Percentiles rank a stretch among this genome's conserved stretches.
Conservation (phyloP, 768 basidiomycete species). For the Clavaria fumosa region DNA sequence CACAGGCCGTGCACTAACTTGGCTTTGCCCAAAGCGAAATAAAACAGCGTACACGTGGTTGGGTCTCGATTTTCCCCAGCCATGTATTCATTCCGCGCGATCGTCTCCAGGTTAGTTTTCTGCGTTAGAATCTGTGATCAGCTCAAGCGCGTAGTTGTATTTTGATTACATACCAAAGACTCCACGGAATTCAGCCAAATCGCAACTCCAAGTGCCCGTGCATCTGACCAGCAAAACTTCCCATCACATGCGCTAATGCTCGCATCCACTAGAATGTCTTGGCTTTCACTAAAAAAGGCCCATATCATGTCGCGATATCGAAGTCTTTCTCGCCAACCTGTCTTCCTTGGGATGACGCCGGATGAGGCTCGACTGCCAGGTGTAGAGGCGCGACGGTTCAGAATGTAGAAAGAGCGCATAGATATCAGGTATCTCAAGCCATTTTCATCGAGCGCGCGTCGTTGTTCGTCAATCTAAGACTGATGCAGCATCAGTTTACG, state of each 20-base stretch:
- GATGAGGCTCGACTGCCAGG: constrained; percentile 32
- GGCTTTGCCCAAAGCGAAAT: constrained; percentile 86
- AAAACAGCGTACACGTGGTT: constrained; percentile 75
- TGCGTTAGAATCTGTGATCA: constrained; percentile 17
- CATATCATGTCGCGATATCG: constrained; percentile 92
- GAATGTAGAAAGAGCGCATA: constrained; percentile 81
- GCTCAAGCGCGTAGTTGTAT: constrained; percentile 1
- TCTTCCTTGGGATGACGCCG: constrained; percentile 25
- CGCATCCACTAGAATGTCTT: constrained; percentile 63
- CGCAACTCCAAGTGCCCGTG: constrained; percentile 71
- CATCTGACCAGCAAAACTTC: constrained; percentile 85
- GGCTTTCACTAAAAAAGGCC: constrained; percentile 93
- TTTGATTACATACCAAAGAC: constrained; percentile 40
- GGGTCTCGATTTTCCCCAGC: constrained; percentile 79
- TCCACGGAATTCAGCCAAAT: constrained; percentile 79
- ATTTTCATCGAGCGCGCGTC: constrained; percentile 80
- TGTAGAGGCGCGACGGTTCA: constrained; percentile 48
- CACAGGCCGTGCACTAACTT: constrained; percentile 91
- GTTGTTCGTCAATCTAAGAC: constrained; percentile 71
- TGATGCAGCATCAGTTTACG: not conserved
- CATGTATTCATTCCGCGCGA: constrained; percentile 92
- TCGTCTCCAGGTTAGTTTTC: constrained; percentile 69
- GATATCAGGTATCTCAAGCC: constrained; percentile 88
- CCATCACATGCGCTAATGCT: constrained; percentile 60
- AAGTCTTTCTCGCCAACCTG: constrained; percentile 57